Evolutionary conservation across 345 rosid species (phyloP).

Genomic region (Ceriops zippeliana): DNA sequence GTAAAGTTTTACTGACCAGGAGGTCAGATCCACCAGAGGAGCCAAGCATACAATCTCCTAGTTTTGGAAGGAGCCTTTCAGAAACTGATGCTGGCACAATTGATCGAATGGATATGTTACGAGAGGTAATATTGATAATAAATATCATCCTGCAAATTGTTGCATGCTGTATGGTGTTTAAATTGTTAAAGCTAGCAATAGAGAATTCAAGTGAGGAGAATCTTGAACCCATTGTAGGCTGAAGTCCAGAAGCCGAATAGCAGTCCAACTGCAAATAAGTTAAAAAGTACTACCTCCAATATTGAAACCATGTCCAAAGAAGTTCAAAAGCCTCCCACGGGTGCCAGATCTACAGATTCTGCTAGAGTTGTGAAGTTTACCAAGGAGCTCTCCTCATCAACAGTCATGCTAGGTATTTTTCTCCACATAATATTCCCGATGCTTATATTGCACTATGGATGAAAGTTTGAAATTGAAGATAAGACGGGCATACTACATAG

Average conservation of each 20-base stretch:
- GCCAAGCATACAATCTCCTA: conserved; percentile 45
- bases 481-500: too few relatives aligned
- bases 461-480: background rate
- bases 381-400: conserved; percentile 67
- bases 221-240: conserved; percentile 38
- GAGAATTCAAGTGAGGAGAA: conserved; percentile 1
- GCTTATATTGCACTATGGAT: background rate
- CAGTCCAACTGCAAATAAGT: conserved; percentile 39
- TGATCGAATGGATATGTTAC: conserved; percentile 40
- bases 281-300: conserved; percentile 46
- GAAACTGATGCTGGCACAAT: conserved; percentile 68
- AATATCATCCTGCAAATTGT: background rate
- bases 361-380: conserved; percentile 87
- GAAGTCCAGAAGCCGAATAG: conserved; percentile 39
- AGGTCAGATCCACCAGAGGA: conserved; percentile 60
- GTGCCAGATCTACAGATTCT: conserved; percentile 81
- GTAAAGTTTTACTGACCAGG: conserved; percentile 78
- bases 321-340: conserved; percentile 48
- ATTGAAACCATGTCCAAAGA: conserved; percentile 45
- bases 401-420: conserved; percentile 67
- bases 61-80: conserved; percentile 64
- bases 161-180: background rate
- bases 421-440: background rate
- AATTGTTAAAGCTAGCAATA: background rate
- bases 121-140: conserved; percentile 38